Percentiles rank a stretch among this genome's conserved stretches.
Evolutionary conservation across 805 yeast species (phyloP).

Genomic region (Candida taoyuanica): DNA sequence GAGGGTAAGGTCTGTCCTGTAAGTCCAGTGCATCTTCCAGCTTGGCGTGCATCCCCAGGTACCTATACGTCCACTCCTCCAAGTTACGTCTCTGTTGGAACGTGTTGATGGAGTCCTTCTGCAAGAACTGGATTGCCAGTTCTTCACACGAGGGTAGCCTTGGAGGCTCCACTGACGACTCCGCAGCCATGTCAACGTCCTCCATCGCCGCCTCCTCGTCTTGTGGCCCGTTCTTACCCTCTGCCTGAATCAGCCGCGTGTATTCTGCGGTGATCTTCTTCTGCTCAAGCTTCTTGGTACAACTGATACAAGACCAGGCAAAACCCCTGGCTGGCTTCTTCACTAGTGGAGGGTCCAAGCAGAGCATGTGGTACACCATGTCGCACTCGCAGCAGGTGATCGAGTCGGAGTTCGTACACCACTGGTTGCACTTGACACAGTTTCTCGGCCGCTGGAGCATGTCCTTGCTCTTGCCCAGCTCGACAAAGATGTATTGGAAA

Average conservation of each 20-base stretch:
- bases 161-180: slow-evolving; percentile 2
- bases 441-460: slow-evolving; percentile 58
- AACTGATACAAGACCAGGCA: slow-evolving; percentile 84
- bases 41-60: slow-evolving; percentile 68
- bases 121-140: slow-evolving; percentile 49
- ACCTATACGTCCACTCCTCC: slow-evolving; percentile 83
- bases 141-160: slow-evolving; percentile 50
- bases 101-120: slow-evolving; percentile 38
- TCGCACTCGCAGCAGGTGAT: slow-evolving; percentile 78
- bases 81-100: slow-evolving; percentile 44
- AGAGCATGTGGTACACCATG: slow-evolving; percentile 68
- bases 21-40: slow-evolving; percentile 74
- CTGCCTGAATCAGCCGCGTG: slow-evolving; percentile 2
- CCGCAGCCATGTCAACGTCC: neutral
- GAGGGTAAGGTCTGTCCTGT: slow-evolving; percentile 74
- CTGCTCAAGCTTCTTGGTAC: slow-evolving; percentile 46
- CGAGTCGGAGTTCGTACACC: slow-evolving; percentile 68
- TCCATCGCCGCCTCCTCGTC: neutral
- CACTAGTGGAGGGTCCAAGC: slow-evolving; percentile 79
- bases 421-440: slow-evolving; percentile 75
- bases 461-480: slow-evolving; percentile 58
- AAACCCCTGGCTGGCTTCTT: slow-evolving; percentile 82
- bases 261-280: slow-evolving; percentile 19
- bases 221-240: neutral
- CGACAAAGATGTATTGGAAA: slow-evolving; percentile 72